Percentiles rank a stretch among this genome's conserved stretches.
Conservation (phyloP, 257 asterid species). For the Vinca minor region DNA sequence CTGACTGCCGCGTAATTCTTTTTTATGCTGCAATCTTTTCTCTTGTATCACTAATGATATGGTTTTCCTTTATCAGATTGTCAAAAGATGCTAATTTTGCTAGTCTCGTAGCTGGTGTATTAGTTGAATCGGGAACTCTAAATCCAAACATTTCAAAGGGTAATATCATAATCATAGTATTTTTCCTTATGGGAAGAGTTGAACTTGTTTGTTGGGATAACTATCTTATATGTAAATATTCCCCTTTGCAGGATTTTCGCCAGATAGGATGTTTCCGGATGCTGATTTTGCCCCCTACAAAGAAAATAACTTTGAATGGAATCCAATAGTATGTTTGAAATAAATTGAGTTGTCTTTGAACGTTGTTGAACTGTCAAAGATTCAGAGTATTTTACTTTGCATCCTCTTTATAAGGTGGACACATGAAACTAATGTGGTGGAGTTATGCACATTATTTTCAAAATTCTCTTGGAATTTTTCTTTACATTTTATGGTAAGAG, state of each 20-base stretch:
- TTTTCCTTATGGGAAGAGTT: conserved; percentile 5
- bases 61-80: conserved; percentile 44
- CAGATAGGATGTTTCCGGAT: conserved; percentile 85
- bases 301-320: conserved; percentile 70
- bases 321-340: conserved; percentile 64
- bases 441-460: neutral
- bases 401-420: neutral
- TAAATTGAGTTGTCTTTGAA: conserved; percentile 8
- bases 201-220: conserved; percentile 4
- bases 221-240: conserved; percentile 9
- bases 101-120: conserved; percentile 68
- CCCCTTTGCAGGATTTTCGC: conserved; percentile 68
- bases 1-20: neutral
- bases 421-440: neutral
- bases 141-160: conserved; percentile 46
- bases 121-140: conserved; percentile 65
- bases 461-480: neutral
- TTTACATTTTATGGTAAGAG: neutral
- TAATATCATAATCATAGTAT: conserved; percentile 21
- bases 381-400: neutral
- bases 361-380: neutral
- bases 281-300: conserved; percentile 81
- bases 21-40: neutral
- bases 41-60: conserved; percentile 13
- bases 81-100: conserved; percentile 54